Evolutionary conservation across 106 monocot species (phyloP).

Genomic region (Posidonia australis): DNA sequence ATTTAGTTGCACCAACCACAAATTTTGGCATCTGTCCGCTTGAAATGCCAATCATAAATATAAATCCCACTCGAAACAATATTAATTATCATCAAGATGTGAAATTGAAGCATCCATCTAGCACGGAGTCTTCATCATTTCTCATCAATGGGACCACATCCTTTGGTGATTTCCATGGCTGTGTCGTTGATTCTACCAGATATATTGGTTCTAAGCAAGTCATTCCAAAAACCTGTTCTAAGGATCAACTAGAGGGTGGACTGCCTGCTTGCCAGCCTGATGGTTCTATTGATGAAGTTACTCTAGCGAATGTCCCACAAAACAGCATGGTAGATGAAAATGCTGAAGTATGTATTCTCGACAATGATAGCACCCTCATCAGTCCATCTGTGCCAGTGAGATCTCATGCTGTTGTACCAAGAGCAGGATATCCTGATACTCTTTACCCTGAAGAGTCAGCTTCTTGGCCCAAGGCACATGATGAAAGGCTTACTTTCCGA

Average conservation of each 20-base stretch:
- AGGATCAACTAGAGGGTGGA: conserved; percentile 17
- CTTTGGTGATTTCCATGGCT: not conserved
- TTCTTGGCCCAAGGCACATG: conserved; percentile 30
- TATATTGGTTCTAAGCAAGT: not conserved
- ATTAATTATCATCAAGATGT: not conserved
- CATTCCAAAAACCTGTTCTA: conserved; percentile 4
- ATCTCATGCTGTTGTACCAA: conserved; percentile 5
- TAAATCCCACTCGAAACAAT: not conserved
- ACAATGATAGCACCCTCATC: conserved; percentile 29
- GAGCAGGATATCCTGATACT: conserved; percentile 17
- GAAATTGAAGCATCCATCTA: not conserved
- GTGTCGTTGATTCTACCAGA: not conserved
- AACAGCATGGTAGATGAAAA: conserved; percentile 28
- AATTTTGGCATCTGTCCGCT: not conserved
- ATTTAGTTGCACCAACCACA: not conserved
- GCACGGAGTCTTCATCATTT: not conserved
- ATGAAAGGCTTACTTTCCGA: conserved; percentile 57
- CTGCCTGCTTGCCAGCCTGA: conserved; percentile 1
- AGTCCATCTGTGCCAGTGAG: conserved; percentile 3
- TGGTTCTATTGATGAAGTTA: not conserved
- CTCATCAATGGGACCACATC: not conserved
- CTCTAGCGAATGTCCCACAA: not conserved
- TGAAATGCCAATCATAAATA: not conserved
- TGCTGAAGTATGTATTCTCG: conserved; percentile 54
- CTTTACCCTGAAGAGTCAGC: conserved; percentile 13